Percentiles rank a stretch among this genome's conserved stretches.
These are phyloP conservation scores for Lactifluus rugatus DNA, from an alignment of 768 basidiomycete species.

Conservation along the genomic window DNA sequence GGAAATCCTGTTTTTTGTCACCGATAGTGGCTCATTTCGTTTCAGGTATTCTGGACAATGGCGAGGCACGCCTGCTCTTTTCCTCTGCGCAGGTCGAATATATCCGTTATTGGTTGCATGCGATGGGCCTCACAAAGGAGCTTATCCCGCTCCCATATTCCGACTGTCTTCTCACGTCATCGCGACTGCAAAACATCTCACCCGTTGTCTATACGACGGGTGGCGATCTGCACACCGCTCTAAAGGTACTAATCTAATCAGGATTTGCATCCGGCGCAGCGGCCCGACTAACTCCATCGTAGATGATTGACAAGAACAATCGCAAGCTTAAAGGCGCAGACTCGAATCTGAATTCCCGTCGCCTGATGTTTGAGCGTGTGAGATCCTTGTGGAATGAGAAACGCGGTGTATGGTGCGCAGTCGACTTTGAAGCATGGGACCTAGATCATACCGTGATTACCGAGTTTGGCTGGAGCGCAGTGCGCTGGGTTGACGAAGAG, in stretches of 20 bases:
- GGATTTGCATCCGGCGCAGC: not conserved
- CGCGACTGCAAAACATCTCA: conserved; percentile 48
- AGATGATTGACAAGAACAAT: conserved; percentile 76
- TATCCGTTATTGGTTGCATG: conserved; percentile 72
- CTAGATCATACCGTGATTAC: conserved; percentile 60
- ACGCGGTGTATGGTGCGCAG: conserved; percentile 61
- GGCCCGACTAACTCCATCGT: conserved; percentile 5
- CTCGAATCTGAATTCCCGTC: conserved; percentile 43
- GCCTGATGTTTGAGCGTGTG: conserved; percentile 58
- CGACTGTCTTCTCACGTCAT: conserved; percentile 57
- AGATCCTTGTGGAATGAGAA: conserved; percentile 54
- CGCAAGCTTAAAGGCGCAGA: conserved; percentile 62
- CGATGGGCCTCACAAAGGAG: conserved; percentile 53
- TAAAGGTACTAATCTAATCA: conserved; percentile 40
- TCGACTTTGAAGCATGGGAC: conserved; percentile 86
- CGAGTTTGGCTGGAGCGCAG: conserved; percentile 70
- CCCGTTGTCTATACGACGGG: conserved; percentile 48
- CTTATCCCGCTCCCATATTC: conserved; percentile 68
- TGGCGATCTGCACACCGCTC: conserved; percentile 42
- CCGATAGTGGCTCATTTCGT: not conserved
- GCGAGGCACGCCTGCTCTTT: conserved; percentile 71
- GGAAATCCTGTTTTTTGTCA: not conserved
- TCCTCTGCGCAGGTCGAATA: conserved; percentile 83
- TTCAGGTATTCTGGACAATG: conserved; percentile 55
- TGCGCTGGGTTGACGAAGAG: conserved; percentile 46